Evolutionary conservation across 371 early-diverging fungal genomes (phyloP).

Genomic region (Smittium culicis): DNA sequence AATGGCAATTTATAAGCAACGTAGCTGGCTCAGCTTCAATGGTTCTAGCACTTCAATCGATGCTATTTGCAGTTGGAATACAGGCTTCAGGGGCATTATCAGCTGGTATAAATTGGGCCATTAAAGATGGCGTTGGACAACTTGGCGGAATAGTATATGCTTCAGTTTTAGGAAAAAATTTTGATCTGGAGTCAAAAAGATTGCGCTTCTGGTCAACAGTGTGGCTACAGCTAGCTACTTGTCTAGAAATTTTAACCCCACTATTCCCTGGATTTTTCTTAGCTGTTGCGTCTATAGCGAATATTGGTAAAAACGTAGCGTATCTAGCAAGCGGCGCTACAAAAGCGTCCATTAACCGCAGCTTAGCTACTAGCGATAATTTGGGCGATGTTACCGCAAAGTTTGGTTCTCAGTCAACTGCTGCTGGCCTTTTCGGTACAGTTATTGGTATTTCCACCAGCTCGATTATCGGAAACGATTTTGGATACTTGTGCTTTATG

Average conservation of each 20-base stretch:
- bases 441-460: conserved; percentile 23
- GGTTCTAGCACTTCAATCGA: conserved; percentile 58
- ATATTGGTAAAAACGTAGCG: conserved; percentile 65
- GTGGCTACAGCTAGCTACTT: conserved; percentile 47
- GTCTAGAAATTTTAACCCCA: conserved; percentile 56
- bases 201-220: conserved; percentile 48
- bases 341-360: conserved; percentile 54
- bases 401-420: conserved; percentile 56
- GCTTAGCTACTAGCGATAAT: conserved; percentile 49
- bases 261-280: conserved; percentile 51
- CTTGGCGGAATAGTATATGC: conserved; percentile 72
- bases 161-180: conserved; percentile 41
- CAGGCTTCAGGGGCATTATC: conserved; percentile 51
- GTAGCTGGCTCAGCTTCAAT: conserved; percentile 55
- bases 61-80: conserved; percentile 57
- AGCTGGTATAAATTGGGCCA: conserved; percentile 69
- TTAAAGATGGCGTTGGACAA: conserved; percentile 73
- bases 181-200: conserved; percentile 62
- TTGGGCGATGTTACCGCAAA: conserved; percentile 69
- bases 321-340: conserved; percentile 64
- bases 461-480: conserved; percentile 9
- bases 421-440: conserved; percentile 60
- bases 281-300: conserved; percentile 51
- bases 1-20: conserved; percentile 55
- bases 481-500: conserved; percentile 21